A percentile compares a stretch with the other conserved stretches of the same genome.
Evolutionary conservation across 441 rosid species (phyloP).

Genomic region (Corymbia calophylla): DNA sequence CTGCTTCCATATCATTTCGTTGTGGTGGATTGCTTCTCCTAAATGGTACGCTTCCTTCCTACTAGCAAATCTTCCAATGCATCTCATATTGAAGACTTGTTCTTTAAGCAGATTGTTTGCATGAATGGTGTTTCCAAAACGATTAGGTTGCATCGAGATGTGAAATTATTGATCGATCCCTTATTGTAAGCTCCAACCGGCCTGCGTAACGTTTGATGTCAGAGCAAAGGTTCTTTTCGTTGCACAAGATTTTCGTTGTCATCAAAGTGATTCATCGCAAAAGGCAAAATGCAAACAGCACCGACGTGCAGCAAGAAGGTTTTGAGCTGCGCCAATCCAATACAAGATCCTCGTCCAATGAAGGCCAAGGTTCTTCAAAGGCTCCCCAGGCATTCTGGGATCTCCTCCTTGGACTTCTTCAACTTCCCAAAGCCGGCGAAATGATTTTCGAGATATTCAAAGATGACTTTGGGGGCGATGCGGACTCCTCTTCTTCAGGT

Average conservation of each 20-base stretch:
- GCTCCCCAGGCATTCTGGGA: not conserved
- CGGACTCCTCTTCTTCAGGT: not conserved
- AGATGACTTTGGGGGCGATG: not conserved
- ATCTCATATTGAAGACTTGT: not conserved
- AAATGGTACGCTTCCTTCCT: not conserved
- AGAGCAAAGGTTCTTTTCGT: not conserved
- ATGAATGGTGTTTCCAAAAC: not conserved
- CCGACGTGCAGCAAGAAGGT: not conserved
- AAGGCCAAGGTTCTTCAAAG: not conserved
- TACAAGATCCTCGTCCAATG: too few relatives aligned
- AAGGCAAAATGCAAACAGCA: not conserved
- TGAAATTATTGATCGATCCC: not conserved
- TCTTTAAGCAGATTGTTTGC: not conserved
- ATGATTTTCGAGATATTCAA: not conserved
- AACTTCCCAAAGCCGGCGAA: not conserved
- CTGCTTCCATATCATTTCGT: too few relatives aligned
- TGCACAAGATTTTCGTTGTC: not conserved
- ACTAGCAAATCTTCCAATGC: not conserved
- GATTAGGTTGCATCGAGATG: not conserved
- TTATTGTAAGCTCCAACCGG: not conserved
- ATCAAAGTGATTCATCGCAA: not conserved
- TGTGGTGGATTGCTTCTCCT: not conserved
- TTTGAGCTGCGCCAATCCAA: not conserved
- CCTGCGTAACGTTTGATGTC: not conserved
- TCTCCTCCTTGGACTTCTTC: not conserved